These are phyloP conservation scores for Plasmodium knowlesi DNA, from an alignment of 169 alveolate genomes.

Conservation along the genomic window DNA sequence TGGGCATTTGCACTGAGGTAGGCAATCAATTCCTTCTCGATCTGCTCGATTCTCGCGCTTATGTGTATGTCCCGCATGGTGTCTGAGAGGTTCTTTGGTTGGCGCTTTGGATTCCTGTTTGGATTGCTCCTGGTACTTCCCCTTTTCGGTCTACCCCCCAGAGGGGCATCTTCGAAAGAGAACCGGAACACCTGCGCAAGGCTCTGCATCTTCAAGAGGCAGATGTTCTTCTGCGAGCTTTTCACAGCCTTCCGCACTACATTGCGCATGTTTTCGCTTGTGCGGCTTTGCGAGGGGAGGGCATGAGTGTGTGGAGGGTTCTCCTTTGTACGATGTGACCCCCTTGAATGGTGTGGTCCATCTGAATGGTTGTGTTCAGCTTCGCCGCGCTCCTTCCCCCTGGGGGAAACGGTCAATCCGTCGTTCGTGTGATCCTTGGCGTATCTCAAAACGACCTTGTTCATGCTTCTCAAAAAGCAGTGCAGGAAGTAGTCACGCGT, in stretches of 20 bases:
- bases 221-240: constrained; percentile 13
- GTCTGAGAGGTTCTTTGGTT: not conserved
- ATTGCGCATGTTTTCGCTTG: not conserved
- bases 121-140: not conserved
- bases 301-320: not conserved
- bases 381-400: too few species aligned
- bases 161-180: not conserved
- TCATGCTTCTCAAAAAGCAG: constrained; percentile 18
- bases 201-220: constrained; percentile 14
- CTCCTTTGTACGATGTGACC: not conserved
- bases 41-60: not conserved
- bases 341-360: not conserved
- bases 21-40: constrained; percentile 13
- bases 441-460: constrained; percentile 27
- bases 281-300: not conserved
- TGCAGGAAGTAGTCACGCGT: constrained; percentile 13
- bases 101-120: not conserved
- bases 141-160: not conserved
- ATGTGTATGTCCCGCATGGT: constrained; percentile 18
- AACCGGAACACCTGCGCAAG: constrained; percentile 19
- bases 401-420: not conserved
- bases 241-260: constrained; percentile 4
- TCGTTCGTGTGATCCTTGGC: not conserved
- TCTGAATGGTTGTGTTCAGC: too few species aligned
- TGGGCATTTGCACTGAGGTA: constrained; percentile 25